Conservation (phyloP, 257 asterid genomes). For the Vinca minor region DNA sequence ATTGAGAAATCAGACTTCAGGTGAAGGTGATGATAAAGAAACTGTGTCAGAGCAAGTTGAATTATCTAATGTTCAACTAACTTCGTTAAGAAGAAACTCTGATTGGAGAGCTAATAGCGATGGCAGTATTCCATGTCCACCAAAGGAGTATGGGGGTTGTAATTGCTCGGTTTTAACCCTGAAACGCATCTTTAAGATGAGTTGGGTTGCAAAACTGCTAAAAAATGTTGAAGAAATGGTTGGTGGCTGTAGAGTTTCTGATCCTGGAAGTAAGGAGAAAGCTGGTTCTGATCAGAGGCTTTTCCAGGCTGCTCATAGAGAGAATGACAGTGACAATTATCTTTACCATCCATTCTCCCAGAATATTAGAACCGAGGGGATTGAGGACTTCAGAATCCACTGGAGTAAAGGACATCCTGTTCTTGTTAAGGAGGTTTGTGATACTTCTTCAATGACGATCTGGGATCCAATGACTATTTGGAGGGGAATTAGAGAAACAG, state of each 20-base stretch:
- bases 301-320: slow-evolving; percentile 55
- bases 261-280: slow-evolving; percentile 34
- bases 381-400: slow-evolving; percentile 61
- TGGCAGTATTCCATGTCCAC: slow-evolving; percentile 81
- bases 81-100: slow-evolving; percentile 31
- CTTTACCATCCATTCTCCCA: slow-evolving; percentile 63
- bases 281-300: slow-evolving; percentile 34
- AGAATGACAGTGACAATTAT: slow-evolving; percentile 42
- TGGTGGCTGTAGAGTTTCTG: slow-evolving; percentile 55
- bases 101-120: slow-evolving; percentile 62
- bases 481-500: slow-evolving; percentile 70
- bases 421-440: slow-evolving; percentile 68
- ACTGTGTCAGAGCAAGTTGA: slow-evolving; percentile 28
- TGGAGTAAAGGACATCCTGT: slow-evolving; percentile 84
- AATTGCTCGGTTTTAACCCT: slow-evolving; percentile 52
- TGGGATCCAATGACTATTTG: slow-evolving; percentile 88
- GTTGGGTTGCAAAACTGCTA: slow-evolving; percentile 90
- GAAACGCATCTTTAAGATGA: slow-evolving; percentile 93
- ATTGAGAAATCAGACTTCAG: slow-evolving; percentile 20
- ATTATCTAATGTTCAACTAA: slow-evolving; percentile 36
- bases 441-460: slow-evolving; percentile 47
- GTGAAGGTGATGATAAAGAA: slow-evolving; percentile 30
- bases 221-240: slow-evolving; percentile 98
- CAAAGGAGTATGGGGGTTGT: slow-evolving; percentile 74
- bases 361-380: slow-evolving; percentile 63